Percentiles rank a stretch among this genome's conserved stretches.
These are phyloP conservation scores for Aurifilum marmelostoma DNA, from an alignment of 2,329 filamentous ascomycete species.

Conservation along the genomic window DNA sequence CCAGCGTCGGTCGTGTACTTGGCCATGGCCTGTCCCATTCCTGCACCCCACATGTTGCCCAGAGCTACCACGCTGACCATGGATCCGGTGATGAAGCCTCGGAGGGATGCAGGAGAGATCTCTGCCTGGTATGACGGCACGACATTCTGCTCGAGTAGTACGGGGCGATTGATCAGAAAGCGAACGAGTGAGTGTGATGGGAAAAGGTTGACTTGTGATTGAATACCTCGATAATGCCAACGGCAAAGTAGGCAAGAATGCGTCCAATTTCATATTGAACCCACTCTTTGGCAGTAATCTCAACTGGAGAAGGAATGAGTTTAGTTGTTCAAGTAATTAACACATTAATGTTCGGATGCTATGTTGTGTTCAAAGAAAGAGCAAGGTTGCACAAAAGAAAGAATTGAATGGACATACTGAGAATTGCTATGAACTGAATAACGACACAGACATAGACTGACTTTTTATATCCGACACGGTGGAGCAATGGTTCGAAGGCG, in stretches of 20 bases:
- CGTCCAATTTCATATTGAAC: conserved; percentile 27
- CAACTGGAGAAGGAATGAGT: not conserved
- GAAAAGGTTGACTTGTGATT: not conserved
- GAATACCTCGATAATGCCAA: conserved; percentile 25
- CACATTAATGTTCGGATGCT: no score
- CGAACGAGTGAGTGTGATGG: not conserved
- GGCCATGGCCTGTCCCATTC: conserved; percentile 11
- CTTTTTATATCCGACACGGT: conserved; percentile 22
- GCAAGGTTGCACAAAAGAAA: not conserved
- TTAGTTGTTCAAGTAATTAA: not conserved
- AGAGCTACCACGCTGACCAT: conserved; percentile 5
- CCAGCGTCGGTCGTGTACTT: not conserved
- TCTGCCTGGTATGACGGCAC: conserved; percentile 22
- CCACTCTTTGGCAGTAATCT: conserved; percentile 18
- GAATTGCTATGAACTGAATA: conserved; percentile 17
- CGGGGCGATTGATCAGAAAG: not conserved
- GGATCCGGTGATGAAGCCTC: conserved; percentile 19
- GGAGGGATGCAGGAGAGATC: conserved; percentile 15
- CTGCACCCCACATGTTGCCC: conserved; percentile 19
- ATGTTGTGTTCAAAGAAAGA: not conserved
- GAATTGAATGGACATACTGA: conserved; percentile 3
- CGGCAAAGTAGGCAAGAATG: conserved; percentile 36
- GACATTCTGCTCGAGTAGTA: conserved; percentile 4
- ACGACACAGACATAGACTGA: conserved; percentile 6
- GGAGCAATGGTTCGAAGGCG: conserved; percentile 17